Evolutionary conservation across 2,329 filamentous ascomycete genomes (phyloP), one percentile per base, ranked within the genome.

Genomic region (Diaporthe vexans): DNA sequence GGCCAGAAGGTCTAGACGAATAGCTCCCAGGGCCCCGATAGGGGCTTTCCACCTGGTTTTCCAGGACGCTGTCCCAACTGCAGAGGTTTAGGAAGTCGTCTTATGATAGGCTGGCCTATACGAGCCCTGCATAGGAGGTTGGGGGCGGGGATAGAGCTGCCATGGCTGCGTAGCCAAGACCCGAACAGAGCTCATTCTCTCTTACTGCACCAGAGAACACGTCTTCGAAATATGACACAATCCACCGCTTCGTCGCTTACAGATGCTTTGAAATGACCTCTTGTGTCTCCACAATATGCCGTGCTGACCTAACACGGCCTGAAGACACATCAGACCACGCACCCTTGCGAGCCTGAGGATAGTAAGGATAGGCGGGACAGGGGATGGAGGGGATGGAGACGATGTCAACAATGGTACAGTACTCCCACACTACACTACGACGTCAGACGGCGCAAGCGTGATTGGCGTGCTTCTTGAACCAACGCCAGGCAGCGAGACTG

Each of bases 381-480:
- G 48, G 63, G 33, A 54, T 21, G 33, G 63, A 54, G 46, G 48
- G 63, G 33, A 54, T 21, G 33, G 63, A 40, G n/a, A 21, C 48
- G 26, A 26, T 9, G 1, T 13, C n/a, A 26, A 40, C 48, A 13
- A 21, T 13, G 19, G 21, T 21, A 21, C 8, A 17, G 46, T 21
- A 51, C 21, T n/a, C 63, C 46, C 11, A 11, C 13, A 4, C 37
- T 26, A 24, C 46, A 35, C 13, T 52, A 35, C 46, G 21, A 67
- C 46, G 29, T 52, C 43, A 37, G 13, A 37, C 43, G 61, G 46
- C 11, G 13, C 33, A 24, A 40, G 48, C 21, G n/a, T 68, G 63
- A 54, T 54, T 68, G 33, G 63, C 11, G 48, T 26, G 24, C 17
- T 35, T 24, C 24, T 37, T 13, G 11, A 54, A 54, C 29, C n/a